Base-by-base conservation (phyloP, 495 filamentous ascomycete species). In the Penicillium flavigenum region DNA sequence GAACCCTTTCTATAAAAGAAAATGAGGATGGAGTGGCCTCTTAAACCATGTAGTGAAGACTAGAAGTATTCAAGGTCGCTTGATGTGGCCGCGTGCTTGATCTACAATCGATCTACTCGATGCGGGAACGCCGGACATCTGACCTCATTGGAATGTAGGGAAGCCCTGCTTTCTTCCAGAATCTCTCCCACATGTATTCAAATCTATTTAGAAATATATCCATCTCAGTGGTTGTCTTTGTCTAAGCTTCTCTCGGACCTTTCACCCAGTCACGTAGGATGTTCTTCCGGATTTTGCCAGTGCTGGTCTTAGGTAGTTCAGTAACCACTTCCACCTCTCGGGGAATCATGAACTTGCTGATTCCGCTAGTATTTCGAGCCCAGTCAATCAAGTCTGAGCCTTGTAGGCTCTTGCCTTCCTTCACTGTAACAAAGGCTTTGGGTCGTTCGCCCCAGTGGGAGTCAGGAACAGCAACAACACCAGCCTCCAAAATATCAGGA, bases 271-370 rank as follows among this genome's bases (percentile, higher is more conserved):
- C 88, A 58, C 92, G 76, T 44, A 98, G 66, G 41, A 96, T 84
- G 70, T 97, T 98, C 82, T 98, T 98, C 81, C 89, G 87, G 51
- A 98, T 76, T 79, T 98, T 98, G 26, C 94, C 94, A 3, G 94
- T 98, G 65, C 88, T 92, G 26, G 95, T 98, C 82, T 98, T 98
- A 12, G 94, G 94, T 54, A 98, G 76, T 71, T 97, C 92, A 22
- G 73, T 57, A 31, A 98, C 85, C 51, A 98, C 78, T 74, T 96
- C 91, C 1, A 98, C 90, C 77, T 98, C 94, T 47, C 88, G 80
- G 10, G 94, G 94, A 22, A 98, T 85, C 94, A 98, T 98, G 69
- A 97, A 98, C 63, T 85, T 88, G 72, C 88, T 91, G 62, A 98
- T 96, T 24, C 72, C 72, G 63, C 88, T 88, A 57, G 84, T 77